These are phyloP conservation scores for Clarireedia monteithiana DNA, from an alignment of 2,329 filamentous ascomycete species.

Conservation along the genomic window DNA sequence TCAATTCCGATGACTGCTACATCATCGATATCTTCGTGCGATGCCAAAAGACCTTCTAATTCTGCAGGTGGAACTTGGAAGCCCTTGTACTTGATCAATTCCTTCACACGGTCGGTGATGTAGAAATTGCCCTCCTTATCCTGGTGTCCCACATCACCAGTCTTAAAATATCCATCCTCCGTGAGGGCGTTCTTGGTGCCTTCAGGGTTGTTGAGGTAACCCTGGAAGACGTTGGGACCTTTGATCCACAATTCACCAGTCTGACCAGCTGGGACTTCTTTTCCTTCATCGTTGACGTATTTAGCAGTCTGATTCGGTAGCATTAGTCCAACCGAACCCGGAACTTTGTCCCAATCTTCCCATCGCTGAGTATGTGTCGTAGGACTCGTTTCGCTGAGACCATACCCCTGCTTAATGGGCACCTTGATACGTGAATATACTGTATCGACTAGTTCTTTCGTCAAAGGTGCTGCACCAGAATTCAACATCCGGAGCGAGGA, in stretches of 20 bases:
- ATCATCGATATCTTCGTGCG: constrained; percentile 41
- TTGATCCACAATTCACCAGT: constrained; percentile 67
- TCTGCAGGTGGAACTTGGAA: constrained; percentile 65
- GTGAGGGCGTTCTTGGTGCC: constrained; percentile 63
- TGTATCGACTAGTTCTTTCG: constrained; percentile 67
- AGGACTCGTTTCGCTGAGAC: constrained; percentile 79
- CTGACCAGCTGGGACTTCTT: constrained; percentile 53
- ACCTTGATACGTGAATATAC: constrained; percentile 68
- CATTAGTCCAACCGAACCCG: constrained; percentile 72
- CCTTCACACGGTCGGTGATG: constrained; percentile 79
- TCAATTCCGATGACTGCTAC: constrained; percentile 57
- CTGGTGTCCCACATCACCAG: constrained; percentile 74
- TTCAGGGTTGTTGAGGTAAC: constrained; percentile 50
- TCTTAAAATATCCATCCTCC: constrained; percentile 67
- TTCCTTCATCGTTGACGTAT: constrained; percentile 61
- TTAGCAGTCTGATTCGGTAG: constrained; percentile 74
- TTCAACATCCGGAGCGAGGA: constrained; percentile 75
- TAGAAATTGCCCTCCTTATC: constrained; percentile 73
- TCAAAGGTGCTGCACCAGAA: constrained; percentile 79
- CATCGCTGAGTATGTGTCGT: constrained; percentile 67
- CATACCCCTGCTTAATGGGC: constrained; percentile 87
- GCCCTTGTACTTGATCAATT: constrained; percentile 57
- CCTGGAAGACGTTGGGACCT: constrained; percentile 52
- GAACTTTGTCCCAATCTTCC: constrained; percentile 66
- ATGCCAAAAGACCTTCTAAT: constrained; percentile 42